Evolutionary conservation across 208 protist genomes (phyloP).

Genomic region (Novymonas esmeraldas): DNA sequence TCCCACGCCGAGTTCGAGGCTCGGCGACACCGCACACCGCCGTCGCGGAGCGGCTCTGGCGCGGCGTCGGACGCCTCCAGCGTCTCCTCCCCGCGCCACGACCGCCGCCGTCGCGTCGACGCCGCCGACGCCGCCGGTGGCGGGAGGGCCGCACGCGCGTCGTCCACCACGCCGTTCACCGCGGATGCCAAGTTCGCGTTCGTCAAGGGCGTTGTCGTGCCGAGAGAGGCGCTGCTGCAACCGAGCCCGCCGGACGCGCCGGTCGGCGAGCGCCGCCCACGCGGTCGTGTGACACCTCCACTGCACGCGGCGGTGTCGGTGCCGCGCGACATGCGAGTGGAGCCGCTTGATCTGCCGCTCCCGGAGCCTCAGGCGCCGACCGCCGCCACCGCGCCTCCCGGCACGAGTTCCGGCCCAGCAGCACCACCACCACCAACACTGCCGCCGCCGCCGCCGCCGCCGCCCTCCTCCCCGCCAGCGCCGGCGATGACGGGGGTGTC

Average conservation of each 20-base stretch:
- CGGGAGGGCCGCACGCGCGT: too few species aligned
- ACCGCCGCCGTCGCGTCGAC: too few species aligned
- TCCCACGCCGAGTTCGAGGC: conserved; percentile 25
- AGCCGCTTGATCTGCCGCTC: conserved; percentile 8
- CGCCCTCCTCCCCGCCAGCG: background rate
- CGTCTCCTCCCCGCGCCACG: too few species aligned
- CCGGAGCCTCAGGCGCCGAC: too few species aligned
- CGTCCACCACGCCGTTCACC: background rate
- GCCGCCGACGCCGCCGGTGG: too few species aligned
- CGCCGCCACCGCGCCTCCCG: background rate
- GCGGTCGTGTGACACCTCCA: conserved; percentile 2
- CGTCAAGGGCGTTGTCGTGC: conserved; percentile 38
- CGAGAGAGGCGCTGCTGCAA: conserved; percentile 32
- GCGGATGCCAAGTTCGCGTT: conserved; percentile 35
- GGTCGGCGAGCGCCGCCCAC: background rate
- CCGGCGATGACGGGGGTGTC: background rate
- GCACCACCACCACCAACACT: background rate
- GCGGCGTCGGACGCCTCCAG: too few species aligned
- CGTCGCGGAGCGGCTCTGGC: background rate
- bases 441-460: background rate
- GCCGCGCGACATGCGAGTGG: conserved; percentile 10
- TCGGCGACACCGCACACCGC: conserved; percentile 1
- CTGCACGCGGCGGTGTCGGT: conserved; percentile 24
- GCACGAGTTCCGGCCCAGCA: background rate
- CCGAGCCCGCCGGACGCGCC: conserved; percentile 19